Evolutionary conservation across 257 asterid genomes (phyloP).

Genomic region (Lantana camara): DNA sequence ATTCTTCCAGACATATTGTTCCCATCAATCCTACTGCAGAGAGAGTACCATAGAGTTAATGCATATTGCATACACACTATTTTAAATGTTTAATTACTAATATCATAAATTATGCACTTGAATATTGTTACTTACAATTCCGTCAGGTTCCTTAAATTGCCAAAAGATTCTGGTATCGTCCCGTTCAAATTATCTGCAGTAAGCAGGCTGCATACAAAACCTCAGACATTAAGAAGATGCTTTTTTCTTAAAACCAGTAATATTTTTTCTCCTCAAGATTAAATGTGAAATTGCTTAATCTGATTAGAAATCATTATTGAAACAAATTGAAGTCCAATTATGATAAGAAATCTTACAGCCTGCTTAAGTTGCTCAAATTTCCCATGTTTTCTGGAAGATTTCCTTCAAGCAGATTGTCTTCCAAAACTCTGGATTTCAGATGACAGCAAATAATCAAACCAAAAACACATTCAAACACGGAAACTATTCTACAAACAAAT

Average conservation of each 20-base stretch:
- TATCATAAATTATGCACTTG: not conserved
- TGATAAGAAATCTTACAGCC: constrained; percentile 61
- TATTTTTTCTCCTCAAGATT: too few species aligned
- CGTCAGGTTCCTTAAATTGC: constrained; percentile 64
- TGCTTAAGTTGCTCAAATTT: constrained; percentile 54
- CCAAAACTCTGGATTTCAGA: constrained; percentile 58
- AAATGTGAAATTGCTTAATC: too few species aligned
- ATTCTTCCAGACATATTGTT: constrained; percentile 63
- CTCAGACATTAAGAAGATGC: constrained; percentile 24
- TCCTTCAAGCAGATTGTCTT: constrained; percentile 81
- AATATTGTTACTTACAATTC: constrained; percentile 68
- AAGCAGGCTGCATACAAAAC: constrained; percentile 60
- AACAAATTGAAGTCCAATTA: too few species aligned
- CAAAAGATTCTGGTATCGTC: constrained; percentile 61
- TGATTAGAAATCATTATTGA: too few species aligned
- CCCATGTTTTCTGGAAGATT: constrained; percentile 71
- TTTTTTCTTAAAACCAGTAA: too few species aligned
- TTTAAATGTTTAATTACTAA: not conserved
- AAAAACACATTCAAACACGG: not conserved
- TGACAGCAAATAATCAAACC: constrained; percentile 34
- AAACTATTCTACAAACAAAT: constrained; percentile 9
- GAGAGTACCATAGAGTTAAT: constrained; percentile 21
- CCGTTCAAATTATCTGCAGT: constrained; percentile 80
- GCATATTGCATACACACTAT: not conserved
- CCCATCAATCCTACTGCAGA: constrained; percentile 90